Evolutionary conservation across 108 stramenopile genomes (phyloP), one percentile per base, ranked within the genome.

Genomic region (Stephanodiscus minutulus): DNA sequence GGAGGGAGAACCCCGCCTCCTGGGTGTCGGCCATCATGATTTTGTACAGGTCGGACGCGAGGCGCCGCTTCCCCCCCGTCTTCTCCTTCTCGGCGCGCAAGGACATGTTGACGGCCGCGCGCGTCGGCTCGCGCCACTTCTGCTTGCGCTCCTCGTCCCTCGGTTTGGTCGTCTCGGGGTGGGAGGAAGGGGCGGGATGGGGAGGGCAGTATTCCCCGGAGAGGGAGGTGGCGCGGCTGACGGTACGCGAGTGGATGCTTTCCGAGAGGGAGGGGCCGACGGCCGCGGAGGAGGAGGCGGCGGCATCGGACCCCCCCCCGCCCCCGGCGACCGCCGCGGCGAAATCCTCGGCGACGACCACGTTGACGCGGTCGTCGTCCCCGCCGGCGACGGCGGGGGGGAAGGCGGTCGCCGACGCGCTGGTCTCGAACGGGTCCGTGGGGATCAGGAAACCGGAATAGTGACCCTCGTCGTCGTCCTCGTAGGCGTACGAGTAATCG

Each of bases 21-120:
- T 74, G 43, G 10, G 93, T 93, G 66, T 94, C 89, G 29, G 88
- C 81, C 55, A 86, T 86, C 93, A 96, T 95, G 57, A 95, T 91
- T 61, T 85, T 82, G 72, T 92, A 95, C 11, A 96, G 72, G 68
- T 96, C 96, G 49, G 87, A 86, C 4, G 90, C 90, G 0, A 94
- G 77, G 4, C 93, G 83, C 15, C 93, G 88, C 33, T 87, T 88
- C 43, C 93, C 86, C n/a, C 93, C 93, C 18, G 86, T 81, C 35
- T 76, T 88, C 69, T 94, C 93, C n/a, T 78, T 69, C 64, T 94
- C 89, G 9, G 93, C 93, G 15, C 93, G 87, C 7, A 94, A 68
- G 1, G 86, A 87, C 89, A 94, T 94, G 83, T 60, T 81, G 41
- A 94, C 87, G 3, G 93, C 93, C 18, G 75, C 79, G 11, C 73